Conservation (phyloP, 495 filamentous ascomycete species). For the Tuber indicum region DNA sequence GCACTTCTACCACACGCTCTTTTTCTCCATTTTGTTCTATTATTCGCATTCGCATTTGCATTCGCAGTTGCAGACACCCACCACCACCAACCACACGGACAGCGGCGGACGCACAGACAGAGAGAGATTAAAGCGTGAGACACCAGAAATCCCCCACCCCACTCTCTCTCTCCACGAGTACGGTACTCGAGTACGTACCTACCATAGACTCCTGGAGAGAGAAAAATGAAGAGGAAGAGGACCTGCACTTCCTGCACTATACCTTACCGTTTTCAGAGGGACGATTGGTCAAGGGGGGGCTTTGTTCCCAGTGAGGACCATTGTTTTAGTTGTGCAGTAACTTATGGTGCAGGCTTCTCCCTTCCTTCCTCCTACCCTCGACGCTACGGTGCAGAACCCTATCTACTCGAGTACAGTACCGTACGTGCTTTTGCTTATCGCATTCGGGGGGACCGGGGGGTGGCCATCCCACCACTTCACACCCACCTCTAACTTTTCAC, state of each 20-base stretch:
- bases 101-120: background rate
- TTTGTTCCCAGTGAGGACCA: background rate
- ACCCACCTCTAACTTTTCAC: slow-evolving; percentile 11
- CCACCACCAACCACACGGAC: background rate
- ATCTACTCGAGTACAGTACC: background rate
- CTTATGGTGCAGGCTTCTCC: background rate
- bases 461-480: background rate
- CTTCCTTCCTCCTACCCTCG: slow-evolving; percentile 3
- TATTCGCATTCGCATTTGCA: background rate
- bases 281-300: background rate
- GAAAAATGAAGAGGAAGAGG: background rate
- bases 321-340: background rate
- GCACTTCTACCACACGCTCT: background rate
- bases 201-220: background rate
- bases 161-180: background rate
- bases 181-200: no score
- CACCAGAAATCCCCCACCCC: slow-evolving; percentile 4
- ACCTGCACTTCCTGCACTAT: background rate
- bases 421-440: slow-evolving; percentile 30
- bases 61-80: background rate
- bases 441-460: slow-evolving; percentile 19
- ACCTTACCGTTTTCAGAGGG: background rate
- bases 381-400: background rate
- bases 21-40: background rate
- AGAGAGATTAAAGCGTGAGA: background rate